These are phyloP conservation scores for Phytophthora palmivora DNA, from an alignment of 352 stramenopile genomes.

Conservation along the genomic window DNA sequence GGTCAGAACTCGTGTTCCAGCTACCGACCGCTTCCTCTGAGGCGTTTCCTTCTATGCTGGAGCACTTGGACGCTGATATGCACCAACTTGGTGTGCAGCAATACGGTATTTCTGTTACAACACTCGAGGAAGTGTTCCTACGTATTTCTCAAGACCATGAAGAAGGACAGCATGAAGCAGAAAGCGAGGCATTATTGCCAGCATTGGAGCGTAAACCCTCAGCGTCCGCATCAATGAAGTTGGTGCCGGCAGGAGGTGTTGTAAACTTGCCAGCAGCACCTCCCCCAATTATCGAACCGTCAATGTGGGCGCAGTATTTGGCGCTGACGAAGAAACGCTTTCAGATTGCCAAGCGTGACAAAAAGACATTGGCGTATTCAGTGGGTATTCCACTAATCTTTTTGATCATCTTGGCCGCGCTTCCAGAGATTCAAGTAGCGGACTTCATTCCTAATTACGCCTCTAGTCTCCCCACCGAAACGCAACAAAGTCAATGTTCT, in stretches of 20 bases:
- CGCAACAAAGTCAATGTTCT: slow-evolving; percentile 37
- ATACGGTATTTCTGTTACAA: slow-evolving; percentile 98
- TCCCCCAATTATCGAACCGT: slow-evolving; percentile 21
- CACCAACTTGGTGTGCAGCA: slow-evolving; percentile 67
- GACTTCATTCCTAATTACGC: slow-evolving; percentile 49
- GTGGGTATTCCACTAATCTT: slow-evolving; percentile 74
- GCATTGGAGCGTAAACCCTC: slow-evolving; percentile 18
- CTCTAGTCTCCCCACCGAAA: slow-evolving; percentile 26
- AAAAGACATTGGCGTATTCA: slow-evolving; percentile 59
- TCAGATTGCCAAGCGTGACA: slow-evolving; percentile 67
- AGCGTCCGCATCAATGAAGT: slow-evolving; percentile 14
- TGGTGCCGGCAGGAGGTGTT: slow-evolving; percentile 8
- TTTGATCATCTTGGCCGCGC: slow-evolving; percentile 50
- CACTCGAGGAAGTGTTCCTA: slow-evolving; percentile 99
- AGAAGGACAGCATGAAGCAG: slow-evolving; percentile 18
- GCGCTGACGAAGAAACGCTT: slow-evolving; percentile 65
- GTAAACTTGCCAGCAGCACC: slow-evolving; percentile 6
- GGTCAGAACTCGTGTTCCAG: slow-evolving; percentile 95
- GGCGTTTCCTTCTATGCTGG: slow-evolving; percentile 92
- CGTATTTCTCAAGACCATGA: slow-evolving; percentile 64
- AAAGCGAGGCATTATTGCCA: not conserved
- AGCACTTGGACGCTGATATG: slow-evolving; percentile 68
- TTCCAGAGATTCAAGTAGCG: slow-evolving; percentile 66
- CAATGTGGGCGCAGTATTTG: slow-evolving; percentile 51
- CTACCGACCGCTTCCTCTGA: slow-evolving; percentile 84